Conservation (phyloP, 495 filamentous ascomycete genomes). For the Astrocystis sublimbata region DNA sequence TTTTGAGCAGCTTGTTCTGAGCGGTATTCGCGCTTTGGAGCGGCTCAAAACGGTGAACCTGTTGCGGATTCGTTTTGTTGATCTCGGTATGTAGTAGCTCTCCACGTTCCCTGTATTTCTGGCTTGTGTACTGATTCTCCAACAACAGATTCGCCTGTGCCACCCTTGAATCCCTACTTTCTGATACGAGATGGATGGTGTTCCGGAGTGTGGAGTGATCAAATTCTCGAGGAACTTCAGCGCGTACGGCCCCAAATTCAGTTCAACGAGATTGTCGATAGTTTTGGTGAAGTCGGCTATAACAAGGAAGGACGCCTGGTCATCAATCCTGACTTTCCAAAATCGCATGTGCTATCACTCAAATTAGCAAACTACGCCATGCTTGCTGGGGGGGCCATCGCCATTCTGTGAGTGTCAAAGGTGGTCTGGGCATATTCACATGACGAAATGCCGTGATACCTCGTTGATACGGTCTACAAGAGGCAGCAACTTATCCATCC, state of each 20-base stretch:
- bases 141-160: slow-evolving; percentile 51
- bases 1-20: slow-evolving; percentile 64
- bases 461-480: slow-evolving; percentile 2
- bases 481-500: background rate
- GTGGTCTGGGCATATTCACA: background rate
- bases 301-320: slow-evolving; percentile 54
- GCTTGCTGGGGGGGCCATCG: slow-evolving; percentile 41
- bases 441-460: background rate
- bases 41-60: slow-evolving; percentile 54
- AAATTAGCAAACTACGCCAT: slow-evolving; percentile 51
- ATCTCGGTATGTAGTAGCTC: slow-evolving; percentile 55
- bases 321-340: slow-evolving; percentile 50
- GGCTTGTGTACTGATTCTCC: slow-evolving; percentile 15
- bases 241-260: slow-evolving; percentile 53
- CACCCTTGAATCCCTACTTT: slow-evolving; percentile 67
- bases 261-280: slow-evolving; percentile 60
- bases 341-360: slow-evolving; percentile 44
- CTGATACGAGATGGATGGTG: slow-evolving; percentile 57
- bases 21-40: slow-evolving; percentile 58
- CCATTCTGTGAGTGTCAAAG: slow-evolving; percentile 26
- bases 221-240: slow-evolving; percentile 58
- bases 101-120: slow-evolving; percentile 16
- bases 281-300: slow-evolving; percentile 51
- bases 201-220: slow-evolving; percentile 68
- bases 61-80: slow-evolving; percentile 69